phyloP scores from a whole-genome alignment of 1,284 basidiomycete species.

The Cerioporus squamosus region DNA sequence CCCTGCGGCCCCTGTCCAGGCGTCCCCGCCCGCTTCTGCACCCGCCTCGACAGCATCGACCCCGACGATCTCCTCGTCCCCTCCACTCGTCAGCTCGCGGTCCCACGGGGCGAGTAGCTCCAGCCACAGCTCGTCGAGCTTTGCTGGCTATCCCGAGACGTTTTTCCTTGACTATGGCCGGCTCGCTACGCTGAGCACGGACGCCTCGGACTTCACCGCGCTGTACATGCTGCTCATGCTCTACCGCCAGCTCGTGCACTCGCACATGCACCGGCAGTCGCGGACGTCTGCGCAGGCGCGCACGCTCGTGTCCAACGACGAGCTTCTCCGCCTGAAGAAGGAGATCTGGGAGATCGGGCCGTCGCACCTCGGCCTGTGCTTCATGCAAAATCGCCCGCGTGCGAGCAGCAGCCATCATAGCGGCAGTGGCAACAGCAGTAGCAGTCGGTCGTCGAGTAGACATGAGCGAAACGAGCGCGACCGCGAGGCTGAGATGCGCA shows the following conservation, averaged over 20 bases:
- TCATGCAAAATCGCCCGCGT: conserved; percentile 37
- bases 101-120: conserved; percentile 34
- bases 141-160: conserved; percentile 75
- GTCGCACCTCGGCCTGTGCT: conserved; percentile 59
- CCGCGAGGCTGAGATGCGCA: conserved; percentile 37
- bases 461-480: conserved; percentile 24
- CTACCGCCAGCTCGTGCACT: conserved; percentile 73
- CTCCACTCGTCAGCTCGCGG: conserved; percentile 35
- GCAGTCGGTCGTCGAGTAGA: conserved; percentile 10
- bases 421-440: conserved; percentile 7
- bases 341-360: conserved; percentile 81
- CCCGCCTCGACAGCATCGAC: conserved; percentile 13
- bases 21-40: conserved; percentile 57
- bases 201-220: conserved; percentile 77
- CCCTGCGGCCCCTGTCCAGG: conserved; percentile 70
- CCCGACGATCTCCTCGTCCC: conserved; percentile 27
- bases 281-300: conserved; percentile 4
- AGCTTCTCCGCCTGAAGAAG: conserved; percentile 66
- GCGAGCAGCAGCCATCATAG: conserved; percentile 16
- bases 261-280: conserved; percentile 25
- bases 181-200: conserved; percentile 69
- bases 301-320: conserved; percentile 37
- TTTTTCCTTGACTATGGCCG: conserved; percentile 83
- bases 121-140: conserved; percentile 29
- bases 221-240: conserved; percentile 84